Percentiles rank a stretch among this genome's conserved stretches.
Conservation (phyloP, 305 asterid genomes). For the Fraxinus latifolia region DNA sequence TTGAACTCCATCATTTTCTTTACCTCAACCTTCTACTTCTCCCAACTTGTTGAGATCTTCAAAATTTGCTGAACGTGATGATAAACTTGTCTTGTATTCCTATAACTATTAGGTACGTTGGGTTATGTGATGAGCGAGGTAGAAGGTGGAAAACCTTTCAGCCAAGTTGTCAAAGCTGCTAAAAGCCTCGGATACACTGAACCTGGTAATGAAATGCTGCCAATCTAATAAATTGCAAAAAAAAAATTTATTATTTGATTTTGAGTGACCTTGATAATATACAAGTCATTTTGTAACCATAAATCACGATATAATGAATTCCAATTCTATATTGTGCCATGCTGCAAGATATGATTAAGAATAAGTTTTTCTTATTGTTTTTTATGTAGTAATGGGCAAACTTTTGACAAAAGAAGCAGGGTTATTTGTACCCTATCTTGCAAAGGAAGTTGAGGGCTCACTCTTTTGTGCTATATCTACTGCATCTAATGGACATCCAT, state of each 20-base stretch:
- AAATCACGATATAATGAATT: neutral
- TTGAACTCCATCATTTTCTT: neutral
- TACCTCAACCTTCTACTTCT: neutral
- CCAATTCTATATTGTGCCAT: slow-evolving; percentile 4
- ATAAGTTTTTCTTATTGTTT: neutral
- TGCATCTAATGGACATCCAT: neutral
- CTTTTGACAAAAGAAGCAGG: slow-evolving; percentile 13
- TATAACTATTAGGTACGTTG: slow-evolving; percentile 62
- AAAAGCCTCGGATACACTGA: slow-evolving; percentile 91
- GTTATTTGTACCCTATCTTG: neutral
- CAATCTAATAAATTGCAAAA: slow-evolving; percentile 8
- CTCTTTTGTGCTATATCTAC: neutral
- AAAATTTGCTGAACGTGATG: slow-evolving; percentile 16
- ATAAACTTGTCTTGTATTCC: slow-evolving; percentile 11
- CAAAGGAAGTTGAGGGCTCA: slow-evolving; percentile 1
- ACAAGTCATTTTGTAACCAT: neutral
- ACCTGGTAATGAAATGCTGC: slow-evolving; percentile 57
- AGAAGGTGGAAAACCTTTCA: slow-evolving; percentile 80
- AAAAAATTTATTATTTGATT: neutral
- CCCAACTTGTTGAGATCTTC: slow-evolving; percentile 16
- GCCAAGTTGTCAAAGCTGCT: slow-evolving; percentile 81
- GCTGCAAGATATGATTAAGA: neutral
- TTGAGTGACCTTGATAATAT: neutral
- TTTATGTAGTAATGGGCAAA: neutral
- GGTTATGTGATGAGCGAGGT: slow-evolving; percentile 97